These are phyloP conservation scores for Exophiala spinifera DNA, from an alignment of 2,329 filamentous ascomycete genomes.

Conservation along the genomic window DNA sequence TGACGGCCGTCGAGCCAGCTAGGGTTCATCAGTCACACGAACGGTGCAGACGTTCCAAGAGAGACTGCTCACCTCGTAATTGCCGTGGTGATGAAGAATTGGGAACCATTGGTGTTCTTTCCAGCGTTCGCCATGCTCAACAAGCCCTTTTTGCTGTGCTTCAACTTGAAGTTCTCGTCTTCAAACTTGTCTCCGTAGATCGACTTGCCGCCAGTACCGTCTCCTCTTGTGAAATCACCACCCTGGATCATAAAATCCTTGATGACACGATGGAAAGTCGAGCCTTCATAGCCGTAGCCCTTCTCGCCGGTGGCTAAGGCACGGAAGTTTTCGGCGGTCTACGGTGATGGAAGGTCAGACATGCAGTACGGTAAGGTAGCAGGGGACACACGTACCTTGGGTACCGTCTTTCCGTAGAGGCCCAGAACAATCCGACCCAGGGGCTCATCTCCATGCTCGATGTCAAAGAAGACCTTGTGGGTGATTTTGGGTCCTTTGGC, in stretches of 20 bases:
- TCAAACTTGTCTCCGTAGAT: conserved; percentile 66
- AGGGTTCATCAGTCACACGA: conserved; percentile 6
- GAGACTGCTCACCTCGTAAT: conserved; percentile 47
- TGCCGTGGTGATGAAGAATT: conserved; percentile 66
- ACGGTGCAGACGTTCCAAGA: background rate
- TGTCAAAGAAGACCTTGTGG: conserved; percentile 70
- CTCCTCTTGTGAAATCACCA: conserved; percentile 63
- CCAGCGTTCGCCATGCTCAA: conserved; percentile 66
- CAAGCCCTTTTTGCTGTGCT: conserved; percentile 63
- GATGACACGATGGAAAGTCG: conserved; percentile 68
- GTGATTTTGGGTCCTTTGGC: conserved; percentile 92
- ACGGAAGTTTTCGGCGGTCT: conserved; percentile 65
- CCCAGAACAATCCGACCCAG: conserved; percentile 62
- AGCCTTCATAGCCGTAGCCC: conserved; percentile 65
- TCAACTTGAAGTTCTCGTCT: conserved; percentile 70
- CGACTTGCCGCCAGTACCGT: conserved; percentile 65
- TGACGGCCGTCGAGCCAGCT: conserved; percentile 62
- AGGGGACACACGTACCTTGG: conserved; percentile 49
- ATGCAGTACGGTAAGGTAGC: background rate
- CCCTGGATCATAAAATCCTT: conserved; percentile 70
- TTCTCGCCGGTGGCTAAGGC: conserved; percentile 65
- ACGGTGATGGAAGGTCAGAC: conserved; percentile 4
- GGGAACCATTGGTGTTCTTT: conserved; percentile 47
- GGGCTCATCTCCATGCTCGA: conserved; percentile 60
- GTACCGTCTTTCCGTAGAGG: conserved; percentile 65